phyloP scores from a whole-genome alignment of 2,329 filamentous ascomycete species.

The Emydomyces testavorans region DNA sequence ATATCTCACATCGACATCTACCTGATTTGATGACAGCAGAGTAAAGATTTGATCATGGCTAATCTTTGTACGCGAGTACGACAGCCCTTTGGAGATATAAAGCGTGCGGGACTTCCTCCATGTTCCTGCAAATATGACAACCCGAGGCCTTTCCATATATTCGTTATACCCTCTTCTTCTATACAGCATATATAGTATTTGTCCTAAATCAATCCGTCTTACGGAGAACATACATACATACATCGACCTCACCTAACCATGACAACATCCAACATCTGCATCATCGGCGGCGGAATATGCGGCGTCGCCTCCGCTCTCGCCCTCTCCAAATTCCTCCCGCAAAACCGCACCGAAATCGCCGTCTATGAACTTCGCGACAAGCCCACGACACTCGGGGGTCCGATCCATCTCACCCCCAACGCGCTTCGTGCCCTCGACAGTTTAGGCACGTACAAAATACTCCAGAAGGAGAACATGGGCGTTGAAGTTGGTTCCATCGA shows the following conservation, averaged over 20 bases:
- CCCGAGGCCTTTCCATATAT: too few species aligned
- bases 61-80: too few species aligned
- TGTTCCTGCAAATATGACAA: too few species aligned
- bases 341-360: slow-evolving; percentile 9
- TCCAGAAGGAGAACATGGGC: slow-evolving; percentile 22
- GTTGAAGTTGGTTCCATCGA: background rate
- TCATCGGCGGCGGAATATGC: slow-evolving; percentile 19
- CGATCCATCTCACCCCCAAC: slow-evolving; percentile 24
- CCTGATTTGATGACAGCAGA: too few species aligned
- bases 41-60: too few species aligned
- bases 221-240: background rate
- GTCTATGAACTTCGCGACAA: slow-evolving; percentile 25
- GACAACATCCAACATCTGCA: slow-evolving; percentile 11
- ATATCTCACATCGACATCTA: background rate
- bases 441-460: slow-evolving; percentile 35
- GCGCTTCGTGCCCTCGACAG: slow-evolving; percentile 23
- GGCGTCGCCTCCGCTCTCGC: slow-evolving; percentile 19
- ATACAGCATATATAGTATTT: too few species aligned
- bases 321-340: slow-evolving; percentile 15
- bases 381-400: slow-evolving; percentile 25
- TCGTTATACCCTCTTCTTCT: too few species aligned
- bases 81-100: too few species aligned
- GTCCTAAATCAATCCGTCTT: too few species aligned
- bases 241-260: background rate
- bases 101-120: too few species aligned